These are phyloP conservation scores for Pyrus bretschneideri DNA, from an alignment of 306 rosid genomes.

Conservation along the genomic window DNA sequence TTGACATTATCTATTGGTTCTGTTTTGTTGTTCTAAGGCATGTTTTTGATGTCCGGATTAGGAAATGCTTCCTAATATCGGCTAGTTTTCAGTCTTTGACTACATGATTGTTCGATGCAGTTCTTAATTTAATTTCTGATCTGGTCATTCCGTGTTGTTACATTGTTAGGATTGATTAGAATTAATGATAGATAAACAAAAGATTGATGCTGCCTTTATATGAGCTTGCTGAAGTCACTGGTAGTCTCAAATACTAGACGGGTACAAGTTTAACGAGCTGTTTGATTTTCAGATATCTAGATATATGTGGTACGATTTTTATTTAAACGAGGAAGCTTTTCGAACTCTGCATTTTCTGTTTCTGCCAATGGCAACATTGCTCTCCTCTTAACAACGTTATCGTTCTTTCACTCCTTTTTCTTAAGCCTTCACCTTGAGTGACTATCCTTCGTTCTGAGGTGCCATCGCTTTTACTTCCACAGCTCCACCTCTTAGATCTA, in stretches of 20 bases:
- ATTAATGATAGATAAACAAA: too few relatives aligned
- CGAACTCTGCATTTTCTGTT: not conserved
- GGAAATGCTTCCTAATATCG: not conserved
- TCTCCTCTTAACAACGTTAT: not conserved
- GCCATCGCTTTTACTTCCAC: too few relatives aligned
- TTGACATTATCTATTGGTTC: not conserved
- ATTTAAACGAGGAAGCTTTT: not conserved
- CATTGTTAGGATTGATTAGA: not conserved
- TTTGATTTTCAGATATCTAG: not conserved
- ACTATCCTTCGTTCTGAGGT: not conserved
- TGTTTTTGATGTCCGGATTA: not conserved
- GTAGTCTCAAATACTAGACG: too few relatives aligned
- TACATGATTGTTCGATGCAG: not conserved
- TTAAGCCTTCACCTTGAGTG: too few relatives aligned
- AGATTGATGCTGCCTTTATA: not conserved
- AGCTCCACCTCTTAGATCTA: not conserved
- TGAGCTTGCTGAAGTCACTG: not conserved
- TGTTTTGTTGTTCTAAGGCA: not conserved
- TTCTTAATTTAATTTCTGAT: not conserved
- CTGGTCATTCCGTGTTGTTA: not conserved
- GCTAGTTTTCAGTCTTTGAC: not conserved
- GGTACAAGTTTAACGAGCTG: not conserved
- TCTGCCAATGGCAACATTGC: not conserved
- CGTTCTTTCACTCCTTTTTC: too few relatives aligned
- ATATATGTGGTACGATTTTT: too few relatives aligned